Evolutionary conservation across 345 rosid species (phyloP), one percentile per base, ranked within the genome.

Genomic region (Boechera retrofracta): DNA sequence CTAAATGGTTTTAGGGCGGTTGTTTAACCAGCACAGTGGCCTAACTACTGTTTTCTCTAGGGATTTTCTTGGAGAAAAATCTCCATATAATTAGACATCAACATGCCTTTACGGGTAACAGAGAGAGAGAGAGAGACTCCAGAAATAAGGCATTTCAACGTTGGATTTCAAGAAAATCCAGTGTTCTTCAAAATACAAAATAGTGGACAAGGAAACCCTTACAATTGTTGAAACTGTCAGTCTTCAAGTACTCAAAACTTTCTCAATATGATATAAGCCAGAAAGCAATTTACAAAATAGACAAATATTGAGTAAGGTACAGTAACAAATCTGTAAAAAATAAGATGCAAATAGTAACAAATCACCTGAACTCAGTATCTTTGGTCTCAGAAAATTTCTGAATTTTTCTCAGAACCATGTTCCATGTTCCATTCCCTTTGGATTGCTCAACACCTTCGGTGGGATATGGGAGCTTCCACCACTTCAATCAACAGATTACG

Each of bases 351-450:
- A 53, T 54, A 49, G 32, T 52, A 54, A 53, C n/a, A 54, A 47
- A 71, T 71, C 80, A 77, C 80, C 76, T 77, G 76, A 54, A 12
- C 41, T 45, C 51, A 11, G 53, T 54, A 3, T 58, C 62, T 38
- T 35, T n/a, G 41, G 67, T 35, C 29, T 51, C 70, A 52, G 53
- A 15, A 31, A 55, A 10, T 38, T 45, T 47, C 66, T 57, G 57
- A 64, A 66, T 57, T 39, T 11, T 57, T 64, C 47, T 65, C 41
- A 48, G 73, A 31, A 5, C 28, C 26, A 75, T 3, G 11, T 35
- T 63, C 76, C 61, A 35, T 35, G 60, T 57, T 31, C 70, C 64
- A 38, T 51, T 42, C 29, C 60, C 26, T 56, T 69, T 54, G 13
- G 60, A 16, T 45, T 56, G 35, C 54, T 45, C 47, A 71, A 12